Evolutionary conservation across 2,329 filamentous ascomycete species (phyloP), one percentile per base, ranked within the genome.

Genomic region (Raffaelea deltoideospora): DNA sequence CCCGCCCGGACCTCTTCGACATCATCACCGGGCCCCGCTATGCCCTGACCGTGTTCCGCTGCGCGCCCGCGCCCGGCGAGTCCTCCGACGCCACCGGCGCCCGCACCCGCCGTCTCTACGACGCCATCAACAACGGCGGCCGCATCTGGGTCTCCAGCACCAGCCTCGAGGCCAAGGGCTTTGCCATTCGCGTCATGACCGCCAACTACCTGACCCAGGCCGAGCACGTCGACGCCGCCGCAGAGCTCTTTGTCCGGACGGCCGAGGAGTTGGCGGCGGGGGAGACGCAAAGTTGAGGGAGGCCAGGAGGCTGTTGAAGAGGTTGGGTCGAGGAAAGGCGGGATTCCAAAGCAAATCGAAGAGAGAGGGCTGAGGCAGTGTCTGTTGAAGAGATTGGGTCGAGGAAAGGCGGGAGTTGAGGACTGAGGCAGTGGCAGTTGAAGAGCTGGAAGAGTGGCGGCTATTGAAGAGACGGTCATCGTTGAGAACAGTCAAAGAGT

Each of bases 121-220:
- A 90, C 49, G 55, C 63, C 19, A 69, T 94, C 21, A 88, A 92
- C 48, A 62, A 64, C 3, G 62, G 69, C 8, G 84, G 84, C 1
- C 74, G 84, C 54, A 80, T 93, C 38, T 95, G 84, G 56, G 60
- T 95, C 19, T 95, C 86, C 0, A 79, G 76, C 30, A 80, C 78
- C 2, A 70, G 85, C 5, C 66, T 93, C 11, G 73, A 72, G 9
- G 80, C 75, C 27, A 33, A 31, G 1, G 64, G 75, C 17, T 84
- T 84, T 54, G 78, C 80, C 2, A 92, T 96, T 42, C 67, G 88
- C 0, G 73, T 95, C 27, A 79, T 88, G 18, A 85, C 82, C 39
- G 78, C 72, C 1, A 82, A 80, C 47, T 61, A 70, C 19, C 62
- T 72, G 29, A 73, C 78, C 0, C 76, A 88, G 53, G 77, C 83